phyloP scores from a whole-genome alignment of 306 rosid species.

The Rubus idaeus region DNA sequence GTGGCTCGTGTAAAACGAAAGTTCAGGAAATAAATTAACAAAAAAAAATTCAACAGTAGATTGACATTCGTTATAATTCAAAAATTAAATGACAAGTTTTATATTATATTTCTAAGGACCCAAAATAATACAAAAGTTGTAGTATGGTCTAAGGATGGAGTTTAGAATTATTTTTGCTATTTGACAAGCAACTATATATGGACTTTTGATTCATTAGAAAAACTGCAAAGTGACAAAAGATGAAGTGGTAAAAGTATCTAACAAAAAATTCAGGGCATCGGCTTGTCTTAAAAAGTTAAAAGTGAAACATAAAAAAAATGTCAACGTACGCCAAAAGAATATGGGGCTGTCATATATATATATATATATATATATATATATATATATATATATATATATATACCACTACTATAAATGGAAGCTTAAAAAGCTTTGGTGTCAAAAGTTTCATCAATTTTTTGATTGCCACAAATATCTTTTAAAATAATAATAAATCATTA shows the following conservation, averaged over 20 bases:
- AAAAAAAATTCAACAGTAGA: too few relatives aligned
- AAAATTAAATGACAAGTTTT: too few relatives aligned
- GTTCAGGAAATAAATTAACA: neutral
- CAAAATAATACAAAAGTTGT: neutral
- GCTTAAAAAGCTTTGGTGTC: too few relatives aligned
- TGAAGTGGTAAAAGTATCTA: neutral
- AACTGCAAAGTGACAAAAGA: neutral
- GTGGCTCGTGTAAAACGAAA: neutral
- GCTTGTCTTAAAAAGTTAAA: neutral
- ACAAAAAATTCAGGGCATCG: neutral
- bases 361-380: too few relatives aligned
- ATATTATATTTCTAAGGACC: neutral
- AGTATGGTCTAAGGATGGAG: neutral
- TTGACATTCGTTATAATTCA: too few relatives aligned
- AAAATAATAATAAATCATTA: too few relatives aligned
- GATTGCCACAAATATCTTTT: too few relatives aligned
- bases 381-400: too few relatives aligned
- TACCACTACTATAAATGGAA: too few relatives aligned
- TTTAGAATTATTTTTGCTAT: neutral
- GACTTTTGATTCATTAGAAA: neutral
- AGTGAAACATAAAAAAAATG: neutral
- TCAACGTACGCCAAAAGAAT: constrained; percentile 22
- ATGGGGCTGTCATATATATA: neutral
- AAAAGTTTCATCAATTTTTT: too few relatives aligned
- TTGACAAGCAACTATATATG: constrained; percentile 1